Evolutionary conservation across 495 filamentous ascomycete genomes (phyloP).

Genomic region (Parathielavia appendiculata): DNA sequence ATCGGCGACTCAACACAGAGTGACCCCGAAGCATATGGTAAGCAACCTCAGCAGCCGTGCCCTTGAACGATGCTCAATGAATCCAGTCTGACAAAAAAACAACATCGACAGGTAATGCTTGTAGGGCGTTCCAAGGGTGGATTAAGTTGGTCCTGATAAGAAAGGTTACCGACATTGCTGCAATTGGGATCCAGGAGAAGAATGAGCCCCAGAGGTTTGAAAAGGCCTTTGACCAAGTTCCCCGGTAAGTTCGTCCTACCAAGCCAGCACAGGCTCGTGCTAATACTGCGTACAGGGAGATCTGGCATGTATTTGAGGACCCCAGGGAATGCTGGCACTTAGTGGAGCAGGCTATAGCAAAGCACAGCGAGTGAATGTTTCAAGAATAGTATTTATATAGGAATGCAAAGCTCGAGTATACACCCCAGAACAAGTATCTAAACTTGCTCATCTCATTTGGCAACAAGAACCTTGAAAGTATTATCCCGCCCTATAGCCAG

Average conservation of each 20-base stretch:
- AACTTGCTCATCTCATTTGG: too few relatives aligned
- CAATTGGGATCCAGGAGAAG: conserved; percentile 61
- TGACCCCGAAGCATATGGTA: conserved; percentile 86
- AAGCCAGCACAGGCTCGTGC: not conserved
- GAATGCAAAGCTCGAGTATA: too few relatives aligned
- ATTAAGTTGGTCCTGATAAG: conserved; percentile 76
- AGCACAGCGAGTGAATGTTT: not conserved
- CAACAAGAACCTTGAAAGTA: too few relatives aligned
- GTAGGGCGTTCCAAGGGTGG: conserved; percentile 59
- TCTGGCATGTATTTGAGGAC: conserved; percentile 78
- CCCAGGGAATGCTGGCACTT: conserved; percentile 55
- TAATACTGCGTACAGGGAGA: conserved; percentile 28
- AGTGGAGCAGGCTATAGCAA: conserved; percentile 34
- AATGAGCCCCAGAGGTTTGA: conserved; percentile 72
- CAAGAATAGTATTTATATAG: too few relatives aligned
- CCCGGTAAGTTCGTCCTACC: conserved; percentile 30
- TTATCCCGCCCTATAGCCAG: too few relatives aligned
- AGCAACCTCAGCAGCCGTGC: conserved; percentile 32
- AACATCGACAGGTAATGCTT: conserved; percentile 28
- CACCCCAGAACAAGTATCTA: too few relatives aligned
- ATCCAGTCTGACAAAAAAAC: not conserved
- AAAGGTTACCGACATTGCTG: conserved; percentile 70
- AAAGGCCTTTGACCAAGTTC: conserved; percentile 72
- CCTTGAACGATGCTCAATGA: not conserved
- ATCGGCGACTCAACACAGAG: conserved; percentile 89